These are phyloP conservation scores for Phialophora chinensis DNA, from an alignment of 2,329 filamentous ascomycete genomes.

Conservation along the genomic window DNA sequence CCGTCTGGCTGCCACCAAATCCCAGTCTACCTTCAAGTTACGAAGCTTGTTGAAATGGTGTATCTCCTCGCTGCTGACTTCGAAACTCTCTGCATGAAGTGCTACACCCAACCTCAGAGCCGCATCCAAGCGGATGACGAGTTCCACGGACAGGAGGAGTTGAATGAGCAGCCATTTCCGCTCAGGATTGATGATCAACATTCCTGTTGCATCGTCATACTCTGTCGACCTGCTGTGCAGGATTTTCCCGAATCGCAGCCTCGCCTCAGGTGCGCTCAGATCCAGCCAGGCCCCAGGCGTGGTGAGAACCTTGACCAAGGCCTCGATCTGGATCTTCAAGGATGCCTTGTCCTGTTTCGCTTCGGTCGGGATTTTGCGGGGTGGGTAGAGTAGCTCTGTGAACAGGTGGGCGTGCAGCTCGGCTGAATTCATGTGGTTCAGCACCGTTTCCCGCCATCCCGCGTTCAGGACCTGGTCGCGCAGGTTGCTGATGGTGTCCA, in stretches of 20 bases:
- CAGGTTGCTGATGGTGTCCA: slow-evolving; percentile 45
- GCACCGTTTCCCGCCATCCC: slow-evolving; percentile 44
- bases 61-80: slow-evolving; percentile 52
- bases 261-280: slow-evolving; percentile 55
- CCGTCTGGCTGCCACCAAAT: slow-evolving; percentile 59
- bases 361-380: slow-evolving; percentile 38
- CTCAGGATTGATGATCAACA: slow-evolving; percentile 36
- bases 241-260: slow-evolving; percentile 53
- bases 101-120: slow-evolving; percentile 51
- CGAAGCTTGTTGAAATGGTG: slow-evolving; percentile 54
- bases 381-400: slow-evolving; percentile 48
- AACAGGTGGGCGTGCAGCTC: slow-evolving; percentile 48
- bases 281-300: slow-evolving; percentile 55
- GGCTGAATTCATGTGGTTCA: slow-evolving; percentile 44
- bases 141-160: slow-evolving; percentile 60
- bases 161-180: slow-evolving; percentile 62
- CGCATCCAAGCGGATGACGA: slow-evolving; percentile 61
- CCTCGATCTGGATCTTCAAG: slow-evolving; percentile 55
- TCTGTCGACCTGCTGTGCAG: slow-evolving; percentile 47
- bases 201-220: slow-evolving; percentile 24
- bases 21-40: slow-evolving; percentile 62
- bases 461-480: slow-evolving; percentile 45
- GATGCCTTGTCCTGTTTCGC: slow-evolving; percentile 39
- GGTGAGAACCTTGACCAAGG: slow-evolving; percentile 51
- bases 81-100: slow-evolving; percentile 47